These are phyloP conservation scores for Nigrograna mackinnonii DNA, from an alignment of 2,329 filamentous ascomycete genomes.

Conservation along the genomic window DNA sequence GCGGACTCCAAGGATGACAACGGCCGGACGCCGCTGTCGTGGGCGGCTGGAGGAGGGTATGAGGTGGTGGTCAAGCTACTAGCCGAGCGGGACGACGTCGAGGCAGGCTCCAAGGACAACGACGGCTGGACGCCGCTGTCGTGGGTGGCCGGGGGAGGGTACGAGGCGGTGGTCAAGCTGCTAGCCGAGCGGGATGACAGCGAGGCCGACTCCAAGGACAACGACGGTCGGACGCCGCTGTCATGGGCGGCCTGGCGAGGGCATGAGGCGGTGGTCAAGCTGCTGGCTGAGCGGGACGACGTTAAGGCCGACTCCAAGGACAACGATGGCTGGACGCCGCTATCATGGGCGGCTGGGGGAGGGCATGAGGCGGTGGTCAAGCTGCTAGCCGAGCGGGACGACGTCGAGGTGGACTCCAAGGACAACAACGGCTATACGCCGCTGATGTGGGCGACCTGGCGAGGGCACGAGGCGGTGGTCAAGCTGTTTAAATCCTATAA, in stretches of 20 bases:
- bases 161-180: conserved; percentile 1
- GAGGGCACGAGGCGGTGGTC: conserved; percentile 4
- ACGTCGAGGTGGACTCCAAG: too few relatives aligned
- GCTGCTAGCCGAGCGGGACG: too few relatives aligned
- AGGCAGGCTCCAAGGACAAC: not conserved
- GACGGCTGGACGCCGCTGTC: conserved; percentile 1
- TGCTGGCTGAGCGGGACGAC: not conserved
- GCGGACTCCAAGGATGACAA: too few relatives aligned
- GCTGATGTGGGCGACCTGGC: conserved; percentile 1
- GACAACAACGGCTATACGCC: conserved; percentile 6
- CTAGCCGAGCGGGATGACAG: too few relatives aligned
- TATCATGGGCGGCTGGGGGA: too few relatives aligned
- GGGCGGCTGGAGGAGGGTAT: not conserved
- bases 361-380: too few relatives aligned
- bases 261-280: too few relatives aligned
- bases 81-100: not conserved
- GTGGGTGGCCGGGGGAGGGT: not conserved
- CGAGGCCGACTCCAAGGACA: too few relatives aligned
- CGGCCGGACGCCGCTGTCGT: not conserved
- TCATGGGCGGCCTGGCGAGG: too few relatives aligned
- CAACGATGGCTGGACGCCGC: not conserved
- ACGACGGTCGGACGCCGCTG: too few relatives aligned
- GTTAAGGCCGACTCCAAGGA: conserved; percentile 1
- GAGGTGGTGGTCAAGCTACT: not conserved
- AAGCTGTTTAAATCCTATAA: too few relatives aligned